phyloP scores from a whole-genome alignment of 768 basidiomycete species.

The Suillus lakei region DNA sequence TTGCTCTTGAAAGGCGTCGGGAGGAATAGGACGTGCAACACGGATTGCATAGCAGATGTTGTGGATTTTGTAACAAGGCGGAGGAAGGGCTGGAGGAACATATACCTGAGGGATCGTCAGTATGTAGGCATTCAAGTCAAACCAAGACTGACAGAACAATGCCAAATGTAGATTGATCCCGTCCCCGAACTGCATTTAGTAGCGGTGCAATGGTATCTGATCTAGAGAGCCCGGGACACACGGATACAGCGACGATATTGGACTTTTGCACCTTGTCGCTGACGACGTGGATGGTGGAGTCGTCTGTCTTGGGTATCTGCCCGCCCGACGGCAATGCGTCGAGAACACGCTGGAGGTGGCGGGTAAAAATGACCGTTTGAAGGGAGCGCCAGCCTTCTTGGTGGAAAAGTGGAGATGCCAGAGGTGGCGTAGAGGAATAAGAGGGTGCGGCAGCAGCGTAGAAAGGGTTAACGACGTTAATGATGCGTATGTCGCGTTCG shows the following conservation, averaged over 20 bases:
- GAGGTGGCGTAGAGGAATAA: slow-evolving; percentile 37
- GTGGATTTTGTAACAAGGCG: slow-evolving; percentile 74
- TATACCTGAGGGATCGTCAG: slow-evolving; percentile 51
- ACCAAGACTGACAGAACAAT: slow-evolving; percentile 48
- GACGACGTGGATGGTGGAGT: slow-evolving; percentile 40
- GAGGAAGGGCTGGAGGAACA: slow-evolving; percentile 68
- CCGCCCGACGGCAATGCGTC: slow-evolving; percentile 76
- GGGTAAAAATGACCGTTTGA: slow-evolving; percentile 64
- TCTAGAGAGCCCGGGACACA: slow-evolving; percentile 78
- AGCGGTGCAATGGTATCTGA: slow-evolving; percentile 65
- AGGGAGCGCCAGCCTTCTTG: slow-evolving; percentile 69
- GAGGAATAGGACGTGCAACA: slow-evolving; percentile 83
- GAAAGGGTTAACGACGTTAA: slow-evolving; percentile 87
- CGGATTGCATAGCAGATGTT: slow-evolving; percentile 63
- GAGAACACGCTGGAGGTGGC: slow-evolving; percentile 83
- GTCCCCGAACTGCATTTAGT: slow-evolving; percentile 31
- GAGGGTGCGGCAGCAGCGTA: slow-evolving; percentile 77
- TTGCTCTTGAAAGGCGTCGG: slow-evolving; percentile 77
- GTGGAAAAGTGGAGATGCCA: slow-evolving; percentile 43
- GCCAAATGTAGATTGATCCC: slow-evolving; percentile 46
- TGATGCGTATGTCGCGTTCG: slow-evolving; percentile 91
- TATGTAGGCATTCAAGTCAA: slow-evolving; percentile 11
- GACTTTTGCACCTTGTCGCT: slow-evolving; percentile 55
- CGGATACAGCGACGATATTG: slow-evolving; percentile 76
- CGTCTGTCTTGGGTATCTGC: slow-evolving; percentile 49